Evolutionary conservation across 2,329 filamentous ascomycete genomes (phyloP).

Genomic region (Penicillium expansum): DNA sequence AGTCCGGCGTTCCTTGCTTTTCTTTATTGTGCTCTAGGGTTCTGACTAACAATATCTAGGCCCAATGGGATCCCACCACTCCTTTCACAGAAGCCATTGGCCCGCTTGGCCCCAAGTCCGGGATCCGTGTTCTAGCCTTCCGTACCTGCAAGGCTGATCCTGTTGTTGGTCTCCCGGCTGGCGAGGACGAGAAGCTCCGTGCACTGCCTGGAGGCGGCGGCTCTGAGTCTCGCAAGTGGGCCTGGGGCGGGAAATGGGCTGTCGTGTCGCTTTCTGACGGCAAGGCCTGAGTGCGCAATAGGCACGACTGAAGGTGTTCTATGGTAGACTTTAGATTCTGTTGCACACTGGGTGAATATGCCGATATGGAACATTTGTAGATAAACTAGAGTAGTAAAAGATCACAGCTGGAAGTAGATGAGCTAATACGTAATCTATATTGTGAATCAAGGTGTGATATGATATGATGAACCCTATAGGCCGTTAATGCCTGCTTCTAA

Average conservation of each 20-base stretch:
- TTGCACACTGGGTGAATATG: not conserved
- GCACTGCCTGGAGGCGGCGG: slow-evolving; percentile 68
- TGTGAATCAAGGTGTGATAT: not conserved
- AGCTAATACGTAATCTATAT: not conserved
- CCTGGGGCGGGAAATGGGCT: slow-evolving; percentile 94
- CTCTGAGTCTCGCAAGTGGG: slow-evolving; percentile 74
- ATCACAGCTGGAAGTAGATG: not conserved
- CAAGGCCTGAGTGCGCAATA: slow-evolving; percentile 44
- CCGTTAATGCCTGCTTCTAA: too few relatives aligned
- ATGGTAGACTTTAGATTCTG: not conserved
- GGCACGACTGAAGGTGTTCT: too few relatives aligned
- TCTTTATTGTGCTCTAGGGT: not conserved
- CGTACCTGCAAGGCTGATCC: slow-evolving; percentile 96
- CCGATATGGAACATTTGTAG: not conserved
- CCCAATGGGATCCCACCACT: slow-evolving; percentile 80
- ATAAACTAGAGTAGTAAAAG: not conserved
- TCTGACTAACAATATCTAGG: slow-evolving; percentile 46
- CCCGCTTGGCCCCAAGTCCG: slow-evolving; percentile 75
- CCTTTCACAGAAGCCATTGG: slow-evolving; percentile 82
- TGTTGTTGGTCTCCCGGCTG: slow-evolving; percentile 79
- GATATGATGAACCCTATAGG: too few relatives aligned
- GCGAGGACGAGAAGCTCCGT: slow-evolving; percentile 77
- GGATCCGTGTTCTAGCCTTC: slow-evolving; percentile 79
- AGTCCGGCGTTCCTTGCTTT: slow-evolving; percentile 36
- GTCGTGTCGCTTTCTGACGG: slow-evolving; percentile 83